Conservation (phyloP, 345 rosid genomes). For the Salix caprea region DNA sequence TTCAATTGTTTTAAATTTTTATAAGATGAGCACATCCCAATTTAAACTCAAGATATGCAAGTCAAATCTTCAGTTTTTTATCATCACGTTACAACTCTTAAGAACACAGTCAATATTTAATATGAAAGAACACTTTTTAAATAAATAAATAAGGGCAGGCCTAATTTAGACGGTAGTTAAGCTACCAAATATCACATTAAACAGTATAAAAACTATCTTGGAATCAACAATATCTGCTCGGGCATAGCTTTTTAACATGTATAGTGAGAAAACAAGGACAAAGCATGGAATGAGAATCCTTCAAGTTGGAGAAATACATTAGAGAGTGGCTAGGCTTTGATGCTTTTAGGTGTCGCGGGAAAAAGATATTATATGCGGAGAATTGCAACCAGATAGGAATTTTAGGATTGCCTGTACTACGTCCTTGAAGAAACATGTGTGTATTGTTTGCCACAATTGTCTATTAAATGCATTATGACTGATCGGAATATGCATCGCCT, state of each 20-base stretch:
- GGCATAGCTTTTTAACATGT: too few species aligned
- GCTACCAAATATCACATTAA: not conserved
- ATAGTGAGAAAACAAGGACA: too few species aligned
- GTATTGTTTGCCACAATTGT: not conserved
- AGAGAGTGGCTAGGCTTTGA: not conserved
- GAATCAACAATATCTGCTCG: not conserved
- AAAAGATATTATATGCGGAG: not conserved
- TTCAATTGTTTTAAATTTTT: too few species aligned
- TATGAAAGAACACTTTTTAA: too few species aligned
- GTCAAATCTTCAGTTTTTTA: fast-evolving
- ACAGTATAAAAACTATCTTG: not conserved
- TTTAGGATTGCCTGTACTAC: too few species aligned
- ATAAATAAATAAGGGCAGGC: not conserved
- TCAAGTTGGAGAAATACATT: not conserved
- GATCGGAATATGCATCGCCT: not conserved
- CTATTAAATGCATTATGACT: not conserved
- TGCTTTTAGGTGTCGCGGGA: not conserved
- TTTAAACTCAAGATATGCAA: too few species aligned
- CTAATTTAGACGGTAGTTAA: too few species aligned
- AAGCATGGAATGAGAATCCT: not conserved
- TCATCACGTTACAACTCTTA: too few species aligned
- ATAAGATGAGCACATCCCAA: fast-evolving
- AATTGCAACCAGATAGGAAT: not conserved
- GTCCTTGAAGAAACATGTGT: not conserved
- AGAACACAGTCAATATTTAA: not conserved